A percentile compares a stretch with the other conserved stretches of the same genome.
Evolutionary conservation across 257 asterid species (phyloP).

Genomic region (Avicennia marina): DNA sequence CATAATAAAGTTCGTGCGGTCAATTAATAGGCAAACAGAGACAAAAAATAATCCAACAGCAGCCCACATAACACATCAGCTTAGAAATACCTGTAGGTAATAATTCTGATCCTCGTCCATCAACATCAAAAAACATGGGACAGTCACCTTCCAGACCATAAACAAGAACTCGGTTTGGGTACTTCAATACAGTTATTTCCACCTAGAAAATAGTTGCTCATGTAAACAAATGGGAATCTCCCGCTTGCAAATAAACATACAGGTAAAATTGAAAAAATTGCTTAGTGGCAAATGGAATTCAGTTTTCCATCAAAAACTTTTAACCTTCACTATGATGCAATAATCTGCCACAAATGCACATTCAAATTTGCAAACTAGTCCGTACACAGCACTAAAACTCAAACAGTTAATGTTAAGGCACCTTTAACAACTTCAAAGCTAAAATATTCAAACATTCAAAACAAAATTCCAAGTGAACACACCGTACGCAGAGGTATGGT

Average conservation of each 20-base stretch:
- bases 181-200: slow-evolving; percentile 69
- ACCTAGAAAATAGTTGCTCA: slow-evolving; percentile 35
- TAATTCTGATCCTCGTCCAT: slow-evolving; percentile 86
- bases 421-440: no score
- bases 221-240: slow-evolving; percentile 17
- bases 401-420: no score
- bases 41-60: neutral
- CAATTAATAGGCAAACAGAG: slow-evolving; percentile 3
- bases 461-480: no score
- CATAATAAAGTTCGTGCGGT: neutral
- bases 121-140: slow-evolving; percentile 77
- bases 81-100: slow-evolving; percentile 72
- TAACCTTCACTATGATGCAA: neutral
- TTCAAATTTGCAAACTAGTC: neutral
- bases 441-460: no score
- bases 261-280: neutral
- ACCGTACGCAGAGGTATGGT: no score
- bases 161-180: slow-evolving; percentile 83
- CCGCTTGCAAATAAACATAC: neutral
- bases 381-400: neutral
- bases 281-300: neutral
- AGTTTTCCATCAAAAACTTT: slow-evolving; percentile 1
- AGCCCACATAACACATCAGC: slow-evolving; percentile 15
- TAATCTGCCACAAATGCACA: neutral
- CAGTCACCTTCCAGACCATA: slow-evolving; percentile 82